These are phyloP conservation scores for Castanospermum australe DNA, from an alignment of 306 rosid genomes.

Conservation along the genomic window DNA sequence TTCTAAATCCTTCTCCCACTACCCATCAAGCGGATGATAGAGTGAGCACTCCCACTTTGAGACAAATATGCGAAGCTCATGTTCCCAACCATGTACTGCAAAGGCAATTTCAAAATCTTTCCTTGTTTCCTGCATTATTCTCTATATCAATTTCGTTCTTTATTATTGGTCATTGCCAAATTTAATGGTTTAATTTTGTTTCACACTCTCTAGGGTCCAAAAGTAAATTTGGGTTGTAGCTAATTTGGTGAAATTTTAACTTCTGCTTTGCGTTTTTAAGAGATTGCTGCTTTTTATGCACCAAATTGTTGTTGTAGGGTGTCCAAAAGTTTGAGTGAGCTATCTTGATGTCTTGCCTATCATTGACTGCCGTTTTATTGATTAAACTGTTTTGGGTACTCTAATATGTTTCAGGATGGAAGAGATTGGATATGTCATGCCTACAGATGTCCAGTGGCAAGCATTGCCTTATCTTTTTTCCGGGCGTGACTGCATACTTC, in stretches of 20 bases:
- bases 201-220: no score
- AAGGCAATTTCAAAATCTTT: conserved; percentile 41
- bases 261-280: neutral
- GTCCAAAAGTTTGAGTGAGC: neutral
- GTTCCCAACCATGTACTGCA: conserved; percentile 63
- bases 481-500: conserved; percentile 78
- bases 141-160: neutral
- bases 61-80: conserved; percentile 50
- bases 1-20: conserved; percentile 33
- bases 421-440: conserved; percentile 72
- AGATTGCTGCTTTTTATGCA: neutral
- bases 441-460: conserved; percentile 72
- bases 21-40: conserved; percentile 13
- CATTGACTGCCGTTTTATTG: neutral
- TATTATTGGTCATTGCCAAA: neutral
- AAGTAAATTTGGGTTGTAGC: neutral
- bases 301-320: neutral
- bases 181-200: neutral
- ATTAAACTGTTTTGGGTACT: neutral
- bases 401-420: conserved; percentile 55
- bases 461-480: conserved; percentile 75
- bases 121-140: neutral
- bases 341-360: neutral
- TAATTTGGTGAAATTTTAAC: neutral
- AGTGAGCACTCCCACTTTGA: conserved; percentile 42